Conservation (phyloP, 345 rosid genomes). For the Tarenaya hassleriana region DNA sequence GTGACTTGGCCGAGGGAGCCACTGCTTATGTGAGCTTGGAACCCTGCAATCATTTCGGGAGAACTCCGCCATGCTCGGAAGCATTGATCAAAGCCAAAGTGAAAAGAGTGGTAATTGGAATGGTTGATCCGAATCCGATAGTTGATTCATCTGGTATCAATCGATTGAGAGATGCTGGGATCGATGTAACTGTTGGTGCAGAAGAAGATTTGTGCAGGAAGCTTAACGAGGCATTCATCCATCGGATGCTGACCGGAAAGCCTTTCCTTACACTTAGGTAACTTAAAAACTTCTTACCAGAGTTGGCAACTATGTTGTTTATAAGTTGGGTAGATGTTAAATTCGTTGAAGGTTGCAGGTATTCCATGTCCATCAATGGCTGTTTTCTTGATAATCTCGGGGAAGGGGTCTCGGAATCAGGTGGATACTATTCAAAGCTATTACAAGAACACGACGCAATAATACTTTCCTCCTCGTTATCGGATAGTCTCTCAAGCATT, state of each 20-base stretch:
- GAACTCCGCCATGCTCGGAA: slow-evolving; percentile 91
- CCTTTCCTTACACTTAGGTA: slow-evolving; percentile 76
- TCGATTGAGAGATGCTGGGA: slow-evolving; percentile 57
- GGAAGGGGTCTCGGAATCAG: slow-evolving; percentile 40
- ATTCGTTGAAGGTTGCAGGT: slow-evolving; percentile 33
- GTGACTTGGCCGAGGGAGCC: slow-evolving; percentile 65
- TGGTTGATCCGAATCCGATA: slow-evolving; percentile 87
- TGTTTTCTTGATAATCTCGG: slow-evolving; percentile 48
- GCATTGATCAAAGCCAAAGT: slow-evolving; percentile 78
- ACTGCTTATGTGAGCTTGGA: slow-evolving; percentile 89
- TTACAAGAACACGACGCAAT: slow-evolving; percentile 71
- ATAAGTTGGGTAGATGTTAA: neutral
- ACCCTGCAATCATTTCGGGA: slow-evolving; percentile 86
- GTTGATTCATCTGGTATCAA: slow-evolving; percentile 70
- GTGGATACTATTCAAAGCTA: slow-evolving; percentile 70
- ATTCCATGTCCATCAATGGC: slow-evolving; percentile 66
- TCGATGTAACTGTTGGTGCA: slow-evolving; percentile 57
- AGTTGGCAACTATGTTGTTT: neutral
- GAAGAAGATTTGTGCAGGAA: slow-evolving; percentile 72
- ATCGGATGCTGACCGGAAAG: slow-evolving; percentile 59
- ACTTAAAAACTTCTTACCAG: slow-evolving; percentile 9
- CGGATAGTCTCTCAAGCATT: slow-evolving; percentile 31
- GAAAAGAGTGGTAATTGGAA: slow-evolving; percentile 72
- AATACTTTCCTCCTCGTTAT: slow-evolving; percentile 44
- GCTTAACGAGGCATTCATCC: slow-evolving; percentile 70